These are phyloP conservation scores for Epichloe glyceriae DNA, from an alignment of 2,329 filamentous ascomycete genomes.

Conservation along the genomic window DNA sequence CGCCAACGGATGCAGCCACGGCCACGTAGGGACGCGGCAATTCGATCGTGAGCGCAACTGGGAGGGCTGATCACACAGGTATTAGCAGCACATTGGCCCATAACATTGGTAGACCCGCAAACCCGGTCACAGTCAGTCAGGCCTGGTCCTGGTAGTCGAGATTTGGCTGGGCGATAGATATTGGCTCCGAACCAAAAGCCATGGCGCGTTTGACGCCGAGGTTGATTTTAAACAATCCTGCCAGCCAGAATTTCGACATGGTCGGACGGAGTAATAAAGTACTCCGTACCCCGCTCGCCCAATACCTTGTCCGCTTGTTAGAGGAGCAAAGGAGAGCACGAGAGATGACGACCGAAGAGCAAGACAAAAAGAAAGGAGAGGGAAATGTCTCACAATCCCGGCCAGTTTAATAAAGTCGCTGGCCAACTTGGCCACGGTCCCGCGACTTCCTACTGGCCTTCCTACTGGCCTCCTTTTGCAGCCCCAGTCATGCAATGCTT, in stretches of 20 bases:
- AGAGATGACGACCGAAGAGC: neutral
- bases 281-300: neutral
- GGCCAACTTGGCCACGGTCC: neutral
- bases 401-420: neutral
- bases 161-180: neutral
- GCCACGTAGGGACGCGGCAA: neutral
- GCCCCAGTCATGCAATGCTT: slow-evolving; percentile 24
- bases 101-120: neutral
- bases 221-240: neutral
- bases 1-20: neutral
- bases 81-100: neutral
- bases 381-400: neutral
- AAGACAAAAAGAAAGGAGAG: neutral
- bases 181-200: neutral
- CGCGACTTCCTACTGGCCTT: neutral
- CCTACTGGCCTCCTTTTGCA: neutral
- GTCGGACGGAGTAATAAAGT: neutral
- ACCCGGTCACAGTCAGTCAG: neutral
- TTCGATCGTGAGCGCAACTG: neutral
- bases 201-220: neutral
- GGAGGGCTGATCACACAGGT: neutral
- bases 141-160: too few species aligned
- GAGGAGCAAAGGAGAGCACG: neutral
- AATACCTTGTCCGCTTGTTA: neutral
- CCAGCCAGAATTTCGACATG: neutral